A percentile compares a stretch with the other conserved stretches of the same genome.
These are phyloP conservation scores for Gossypium lobatum DNA, from an alignment of 441 rosid genomes.

Conservation along the genomic window DNA sequence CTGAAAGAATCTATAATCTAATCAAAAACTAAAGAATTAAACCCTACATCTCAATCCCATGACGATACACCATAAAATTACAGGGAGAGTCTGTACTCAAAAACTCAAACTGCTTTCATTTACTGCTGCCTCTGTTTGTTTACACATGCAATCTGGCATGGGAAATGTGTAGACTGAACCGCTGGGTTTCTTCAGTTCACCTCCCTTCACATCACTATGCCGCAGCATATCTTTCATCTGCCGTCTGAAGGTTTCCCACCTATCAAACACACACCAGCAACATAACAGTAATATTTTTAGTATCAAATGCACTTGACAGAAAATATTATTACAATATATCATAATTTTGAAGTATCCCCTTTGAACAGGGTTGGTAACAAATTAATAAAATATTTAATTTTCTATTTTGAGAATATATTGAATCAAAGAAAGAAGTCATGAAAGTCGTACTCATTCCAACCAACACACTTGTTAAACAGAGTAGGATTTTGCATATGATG, in stretches of 20 bases:
- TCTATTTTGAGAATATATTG: neutral
- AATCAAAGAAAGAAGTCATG: neutral
- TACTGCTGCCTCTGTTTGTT: constrained; percentile 26
- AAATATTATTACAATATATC: neutral
- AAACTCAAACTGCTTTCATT: neutral
- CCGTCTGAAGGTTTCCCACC: constrained; percentile 76
- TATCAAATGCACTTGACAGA: neutral
- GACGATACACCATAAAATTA: constrained; percentile 17
- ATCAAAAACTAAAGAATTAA: constrained; percentile 22
- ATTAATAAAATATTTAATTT: neutral
- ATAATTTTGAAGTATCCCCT: neutral
- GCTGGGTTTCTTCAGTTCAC: constrained; percentile 61
- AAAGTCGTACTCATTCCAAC: neutral
- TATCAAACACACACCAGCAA: constrained; percentile 16
- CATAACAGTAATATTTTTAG: neutral
- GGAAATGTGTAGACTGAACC: constrained; percentile 83
- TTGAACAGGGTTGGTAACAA: neutral
- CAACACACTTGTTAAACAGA: neutral
- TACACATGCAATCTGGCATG: constrained; percentile 96
- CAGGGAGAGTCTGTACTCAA: neutral
- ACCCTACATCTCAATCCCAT: neutral
- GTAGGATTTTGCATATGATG: neutral
- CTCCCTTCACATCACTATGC: constrained; percentile 68
- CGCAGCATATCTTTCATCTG: constrained; percentile 76
- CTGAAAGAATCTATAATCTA: neutral